Evolutionary conservation across 352 stramenopile species (phyloP).

Genomic region (Phytophthora crassamura): DNA sequence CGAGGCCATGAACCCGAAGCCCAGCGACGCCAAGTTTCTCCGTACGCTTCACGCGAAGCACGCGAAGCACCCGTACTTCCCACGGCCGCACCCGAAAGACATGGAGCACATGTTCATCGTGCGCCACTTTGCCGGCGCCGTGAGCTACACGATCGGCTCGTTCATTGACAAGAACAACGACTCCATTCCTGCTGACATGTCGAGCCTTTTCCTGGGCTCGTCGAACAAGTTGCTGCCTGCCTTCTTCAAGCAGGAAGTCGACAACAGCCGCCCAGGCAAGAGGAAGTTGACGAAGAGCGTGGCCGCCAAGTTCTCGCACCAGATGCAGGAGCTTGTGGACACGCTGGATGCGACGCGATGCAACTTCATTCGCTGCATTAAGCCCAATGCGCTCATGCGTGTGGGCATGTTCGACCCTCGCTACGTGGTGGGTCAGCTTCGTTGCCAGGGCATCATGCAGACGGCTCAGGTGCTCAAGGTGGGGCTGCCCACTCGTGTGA

Average conservation of each 20-base stretch:
- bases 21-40: slow-evolving; percentile 89
- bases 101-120: slow-evolving; percentile 92
- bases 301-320: slow-evolving; percentile 82
- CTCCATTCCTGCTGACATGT: slow-evolving; percentile 85
- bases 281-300: slow-evolving; percentile 82
- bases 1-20: slow-evolving; percentile 91
- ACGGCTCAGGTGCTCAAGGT: slow-evolving; percentile 92
- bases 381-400: slow-evolving; percentile 88
- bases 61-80: slow-evolving; percentile 86
- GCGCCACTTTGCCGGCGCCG: slow-evolving; percentile 88
- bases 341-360: slow-evolving; percentile 86
- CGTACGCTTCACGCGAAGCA: slow-evolving; percentile 87
- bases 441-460: slow-evolving; percentile 89
- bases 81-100: slow-evolving; percentile 86
- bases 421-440: slow-evolving; percentile 90
- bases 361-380: slow-evolving; percentile 93
- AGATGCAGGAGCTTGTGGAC: slow-evolving; percentile 90
- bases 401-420: slow-evolving; percentile 84
- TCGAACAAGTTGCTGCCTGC: slow-evolving; percentile 64
- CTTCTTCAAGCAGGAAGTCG: slow-evolving; percentile 75
- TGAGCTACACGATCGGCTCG: slow-evolving; percentile 89
- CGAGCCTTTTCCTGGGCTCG: slow-evolving; percentile 80
- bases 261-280: slow-evolving; percentile 66
- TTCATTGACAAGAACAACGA: slow-evolving; percentile 95
- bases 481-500: slow-evolving; percentile 89